Evolutionary conservation across 2,329 filamentous ascomycete species (phyloP).

Genomic region (Phaeosphaeriaceae sp.): DNA sequence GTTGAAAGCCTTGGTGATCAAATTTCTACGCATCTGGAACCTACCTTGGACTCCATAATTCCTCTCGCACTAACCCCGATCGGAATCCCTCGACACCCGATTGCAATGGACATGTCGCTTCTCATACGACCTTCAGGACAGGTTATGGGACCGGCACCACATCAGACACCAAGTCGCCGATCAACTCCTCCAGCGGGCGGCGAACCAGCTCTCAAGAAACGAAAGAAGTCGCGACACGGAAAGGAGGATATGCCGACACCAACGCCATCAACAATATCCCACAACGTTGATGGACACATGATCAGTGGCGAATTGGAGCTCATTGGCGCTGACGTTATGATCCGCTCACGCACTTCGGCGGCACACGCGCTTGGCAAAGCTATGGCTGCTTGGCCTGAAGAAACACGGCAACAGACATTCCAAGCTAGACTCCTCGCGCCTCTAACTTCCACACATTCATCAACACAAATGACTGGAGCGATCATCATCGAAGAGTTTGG

Average conservation of each 20-base stretch:
- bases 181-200: conserved; percentile 43
- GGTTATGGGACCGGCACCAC: conserved; percentile 68
- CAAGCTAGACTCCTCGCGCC: conserved; percentile 70
- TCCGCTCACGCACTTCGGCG: conserved; percentile 87
- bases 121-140: conserved; percentile 95
- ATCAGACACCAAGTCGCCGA: conserved; percentile 29
- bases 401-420: conserved; percentile 66
- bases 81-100: conserved; percentile 86
- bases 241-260: conserved; percentile 66
- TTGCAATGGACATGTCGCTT: conserved; percentile 87
- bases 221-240: conserved; percentile 79
- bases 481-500: conserved; percentile 91
- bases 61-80: conserved; percentile 88
- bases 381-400: conserved; percentile 75
- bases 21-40: conserved; percentile 75
- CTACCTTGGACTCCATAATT: conserved; percentile 82
- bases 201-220: conserved; percentile 73
- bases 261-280: conserved; percentile 65
- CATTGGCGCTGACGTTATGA: conserved; percentile 85
- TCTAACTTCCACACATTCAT: conserved; percentile 77
- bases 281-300: conserved; percentile 98
- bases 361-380: conserved; percentile 85
- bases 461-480: conserved; percentile 82
- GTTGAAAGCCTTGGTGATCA: conserved; percentile 71
- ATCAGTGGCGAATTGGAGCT: conserved; percentile 96